Conservation (phyloP, 257 asterid species). For the Solanum habrochaites region DNA sequence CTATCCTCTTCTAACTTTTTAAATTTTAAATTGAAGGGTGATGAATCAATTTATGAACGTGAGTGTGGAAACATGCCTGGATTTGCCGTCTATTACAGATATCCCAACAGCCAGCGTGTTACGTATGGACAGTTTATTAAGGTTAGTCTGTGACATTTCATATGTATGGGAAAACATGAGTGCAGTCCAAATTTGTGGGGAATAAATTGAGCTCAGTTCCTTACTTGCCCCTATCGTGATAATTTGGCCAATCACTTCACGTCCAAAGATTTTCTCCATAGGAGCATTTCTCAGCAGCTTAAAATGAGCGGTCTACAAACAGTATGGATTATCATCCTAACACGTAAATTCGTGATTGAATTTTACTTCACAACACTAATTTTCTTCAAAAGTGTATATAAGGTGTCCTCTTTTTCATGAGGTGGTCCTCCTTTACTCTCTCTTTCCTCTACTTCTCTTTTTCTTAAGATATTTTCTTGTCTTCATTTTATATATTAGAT, state of each 20-base stretch:
- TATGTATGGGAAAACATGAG: not conserved
- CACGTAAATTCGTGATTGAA: not conserved
- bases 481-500: not conserved
- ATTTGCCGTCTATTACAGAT: slow-evolving; percentile 93
- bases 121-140: slow-evolving; percentile 87
- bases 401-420: not conserved
- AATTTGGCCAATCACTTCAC: not conserved
- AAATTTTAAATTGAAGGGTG: slow-evolving; percentile 28
- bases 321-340: not conserved
- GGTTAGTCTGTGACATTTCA: slow-evolving; percentile 34
- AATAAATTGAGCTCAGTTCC: not conserved
- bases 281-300: not conserved
- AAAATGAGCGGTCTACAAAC: not conserved
- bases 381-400: not conserved
- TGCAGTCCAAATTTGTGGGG: not conserved
- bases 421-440: not conserved
- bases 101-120: slow-evolving; percentile 97
- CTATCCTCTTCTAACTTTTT: not conserved
- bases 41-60: slow-evolving; percentile 83
- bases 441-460: not conserved
- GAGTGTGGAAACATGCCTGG: slow-evolving; percentile 99
- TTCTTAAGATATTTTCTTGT: not conserved
- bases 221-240: not conserved
- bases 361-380: not conserved
- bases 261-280: not conserved